These are phyloP conservation scores for Pulicaria dysenterica DNA, from an alignment of 129 eudicot species.

Conservation along the genomic window DNA sequence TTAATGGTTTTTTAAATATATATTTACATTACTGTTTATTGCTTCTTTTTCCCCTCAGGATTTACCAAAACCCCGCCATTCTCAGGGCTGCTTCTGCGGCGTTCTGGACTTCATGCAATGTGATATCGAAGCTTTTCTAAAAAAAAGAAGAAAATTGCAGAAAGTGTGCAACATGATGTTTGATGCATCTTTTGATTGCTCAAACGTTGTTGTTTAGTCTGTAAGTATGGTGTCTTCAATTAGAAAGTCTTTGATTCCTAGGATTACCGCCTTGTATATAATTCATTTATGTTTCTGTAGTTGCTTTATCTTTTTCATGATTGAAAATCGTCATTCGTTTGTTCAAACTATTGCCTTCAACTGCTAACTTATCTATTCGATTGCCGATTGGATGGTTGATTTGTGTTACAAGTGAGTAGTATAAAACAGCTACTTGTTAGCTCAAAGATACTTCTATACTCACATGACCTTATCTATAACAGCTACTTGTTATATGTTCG, in stretches of 20 bases:
- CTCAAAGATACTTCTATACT: no score
- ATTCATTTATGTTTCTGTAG: slow-evolving; percentile 34
- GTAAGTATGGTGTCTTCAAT: slow-evolving; percentile 14
- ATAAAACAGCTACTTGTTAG: no score
- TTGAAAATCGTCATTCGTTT: slow-evolving; percentile 30
- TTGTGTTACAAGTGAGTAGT: neutral
- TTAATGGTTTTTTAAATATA: neutral
- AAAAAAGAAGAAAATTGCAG: neutral
- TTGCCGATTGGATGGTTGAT: neutral
- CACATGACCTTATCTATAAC: no score
- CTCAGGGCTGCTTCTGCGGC: slow-evolving; percentile 94
- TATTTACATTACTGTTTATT: neutral
- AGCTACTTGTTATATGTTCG: no score
- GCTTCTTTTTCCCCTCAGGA: slow-evolving; percentile 45
- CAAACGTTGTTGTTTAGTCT: slow-evolving; percentile 23
- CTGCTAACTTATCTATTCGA: neutral
- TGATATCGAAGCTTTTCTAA: slow-evolving; percentile 86
- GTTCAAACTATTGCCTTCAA: slow-evolving; percentile 8
- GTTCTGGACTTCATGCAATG: slow-evolving; percentile 95
- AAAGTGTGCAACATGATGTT: slow-evolving; percentile 11
- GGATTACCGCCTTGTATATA: slow-evolving; percentile 37
- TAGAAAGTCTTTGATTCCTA: slow-evolving; percentile 11
- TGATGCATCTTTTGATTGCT: slow-evolving; percentile 24
- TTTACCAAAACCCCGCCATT: slow-evolving; percentile 93
- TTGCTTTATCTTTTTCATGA: slow-evolving; percentile 26